Evolutionary conservation across 1,284 basidiomycete genomes (phyloP), one percentile per base, ranked within the genome.

Genomic region (Rhodotorula sp.): DNA sequence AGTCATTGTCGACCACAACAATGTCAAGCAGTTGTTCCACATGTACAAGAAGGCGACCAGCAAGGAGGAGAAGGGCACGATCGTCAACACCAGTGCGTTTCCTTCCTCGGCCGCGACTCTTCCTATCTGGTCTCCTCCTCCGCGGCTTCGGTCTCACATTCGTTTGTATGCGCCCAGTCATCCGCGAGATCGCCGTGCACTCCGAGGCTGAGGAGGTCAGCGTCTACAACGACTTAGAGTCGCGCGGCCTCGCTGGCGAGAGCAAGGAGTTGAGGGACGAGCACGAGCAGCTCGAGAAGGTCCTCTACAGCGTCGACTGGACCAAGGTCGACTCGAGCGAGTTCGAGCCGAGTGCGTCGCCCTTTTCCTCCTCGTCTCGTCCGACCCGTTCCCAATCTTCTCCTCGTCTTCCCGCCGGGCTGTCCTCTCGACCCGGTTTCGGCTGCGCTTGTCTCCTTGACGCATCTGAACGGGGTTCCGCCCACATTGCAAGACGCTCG

Each of bases 231-330:
- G 31, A 51, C 18, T 47, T 65, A 47, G 40, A 65, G 53, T 5
- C 44, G 52, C 47, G 54, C 31, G 64, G 57, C 11, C 37, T 67
- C 24, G 69, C 62, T 47, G 66, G 70, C 46, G 60, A 75, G 58
- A 67, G 30, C 37, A 54, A 64, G 30, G 37, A 22, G 15, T 44
- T 75, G 51, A 71, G 73, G 40, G 34, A 66, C 26, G 74, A 77
- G 46, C 77, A 78, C 51, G 67, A 74, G 52, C 26, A 73, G 34
- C 68, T 78, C 68, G 76, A 77, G 69, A 62, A 71, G 58, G 57
- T 71, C 24, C 69, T 76, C 63, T 65, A 69, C 18, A 58, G 63
- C 31, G 62, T 75, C 59, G 72, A 74, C 70, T 62, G 62, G 24
- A 70, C 72, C 48, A 64, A 64, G 51, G 62, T 69, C 62, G 47